Base-by-base conservation (phyloP, 352 stramenopile genomes). In the Halophytophthora polymorphica region DNA sequence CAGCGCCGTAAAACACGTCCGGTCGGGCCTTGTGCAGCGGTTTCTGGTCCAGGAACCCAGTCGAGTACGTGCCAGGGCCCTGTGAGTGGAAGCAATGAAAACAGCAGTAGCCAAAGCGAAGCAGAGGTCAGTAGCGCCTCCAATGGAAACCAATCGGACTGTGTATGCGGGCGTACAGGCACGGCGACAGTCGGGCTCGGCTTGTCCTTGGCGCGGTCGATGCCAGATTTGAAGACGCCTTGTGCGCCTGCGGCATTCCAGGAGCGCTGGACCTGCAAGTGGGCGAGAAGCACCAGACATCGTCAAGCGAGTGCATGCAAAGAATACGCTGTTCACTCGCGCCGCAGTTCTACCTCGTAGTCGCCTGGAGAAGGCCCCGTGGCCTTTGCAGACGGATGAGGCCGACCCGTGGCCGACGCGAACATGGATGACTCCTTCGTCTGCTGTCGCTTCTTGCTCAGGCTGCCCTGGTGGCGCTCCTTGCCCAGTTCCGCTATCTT, bases 191-290 rank as follows among this genome's bases (percentile, higher is more conserved):
- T 52, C 5, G 55, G 21, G 15, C 50, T 70, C 3, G 54, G 36
- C 45, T 73, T 77, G 36, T 66, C 49, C 56, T 75, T 76, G 19
- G 78, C 51, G 5, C 82, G 78, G 35, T 88, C 64, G 13, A 73
- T 84, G 4, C 68, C 63, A 2, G 82, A 92, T 31, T 87, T 85
- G 50, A 92, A 92, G 2, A 63, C 75, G 22, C 77, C 76, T 28
- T 77, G 67, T 5, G 77, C 75, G 14, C 78, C 82, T 1, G 82
- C 25, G 1, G 76, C 66, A 41, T 86, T 80, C 82, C 78, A 92
- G 3, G 74, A 85, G 21, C 64, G 58, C 53, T 71, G 64, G 23
- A 86, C 77, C 78, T 91, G 55, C 31, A 15, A 8, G 31, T 37
- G 29, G 25, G 8, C 25, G 8, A 4, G 25, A 4, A 31, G 8